Conservation (phyloP, 73 alveolate genomes). For the Paramecium pentaurelia region DNA sequence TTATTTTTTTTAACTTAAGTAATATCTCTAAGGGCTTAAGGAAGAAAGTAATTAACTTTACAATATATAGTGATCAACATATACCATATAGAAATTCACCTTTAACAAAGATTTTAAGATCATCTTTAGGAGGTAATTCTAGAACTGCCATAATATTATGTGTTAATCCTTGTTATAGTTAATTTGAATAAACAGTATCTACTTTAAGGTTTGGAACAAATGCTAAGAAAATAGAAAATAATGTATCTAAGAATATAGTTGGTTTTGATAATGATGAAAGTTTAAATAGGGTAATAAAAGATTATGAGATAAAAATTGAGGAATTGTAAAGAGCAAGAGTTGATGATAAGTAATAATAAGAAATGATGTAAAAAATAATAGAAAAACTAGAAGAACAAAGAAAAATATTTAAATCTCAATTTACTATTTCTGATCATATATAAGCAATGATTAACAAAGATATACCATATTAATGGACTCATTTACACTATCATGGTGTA, state of each 20-base stretch:
- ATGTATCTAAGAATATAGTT: conserved; percentile 71
- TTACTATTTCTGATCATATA: conserved; percentile 4
- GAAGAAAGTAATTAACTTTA: conserved; percentile 1
- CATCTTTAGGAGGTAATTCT: conserved; percentile 65
- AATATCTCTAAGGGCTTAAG: conserved; percentile 59
- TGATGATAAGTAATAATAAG: not conserved
- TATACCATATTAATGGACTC: not conserved
- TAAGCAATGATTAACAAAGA: not conserved
- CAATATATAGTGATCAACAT: conserved; percentile 40
- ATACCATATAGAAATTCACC: conserved; percentile 64
- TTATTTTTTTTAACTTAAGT: conserved; percentile 78
- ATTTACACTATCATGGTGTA: not conserved
- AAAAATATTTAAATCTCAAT: not conserved
- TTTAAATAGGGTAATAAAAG: conserved; percentile 53
- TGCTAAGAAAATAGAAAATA: conserved; percentile 95
- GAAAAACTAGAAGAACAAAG: conserved; percentile 33
- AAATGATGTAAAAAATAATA: not conserved
- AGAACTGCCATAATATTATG: conserved; percentile 68
- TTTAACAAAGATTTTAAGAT: conserved; percentile 53
- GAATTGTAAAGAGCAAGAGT: conserved; percentile 63
- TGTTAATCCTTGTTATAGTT: conserved; percentile 79
- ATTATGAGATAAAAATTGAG: conserved; percentile 61
- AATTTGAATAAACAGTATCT: conserved; percentile 53
- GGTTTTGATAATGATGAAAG: conserved; percentile 65
- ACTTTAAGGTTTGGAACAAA: conserved; percentile 83